Evolutionary conservation across 1,284 basidiomycete species (phyloP), one percentile per base, ranked within the genome.

Genomic region (Cryptococcus deneoformans): DNA sequence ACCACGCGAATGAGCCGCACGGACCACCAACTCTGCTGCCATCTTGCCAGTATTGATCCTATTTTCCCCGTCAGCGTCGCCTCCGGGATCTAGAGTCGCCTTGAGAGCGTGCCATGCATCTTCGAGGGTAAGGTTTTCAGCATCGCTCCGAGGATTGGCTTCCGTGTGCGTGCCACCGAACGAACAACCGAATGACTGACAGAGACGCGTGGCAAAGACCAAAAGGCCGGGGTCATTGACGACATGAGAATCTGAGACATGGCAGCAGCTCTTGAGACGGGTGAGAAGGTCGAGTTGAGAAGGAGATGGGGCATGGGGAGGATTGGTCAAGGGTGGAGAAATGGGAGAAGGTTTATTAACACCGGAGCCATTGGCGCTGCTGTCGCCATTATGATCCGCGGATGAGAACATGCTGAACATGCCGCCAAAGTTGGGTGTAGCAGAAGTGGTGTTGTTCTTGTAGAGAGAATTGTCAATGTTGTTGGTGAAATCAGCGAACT

Each of bases 41-140:
- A 77, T 74, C 52, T 75, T 67, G 16, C 76, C 77, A 7, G 76
- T 77, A 60, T 77, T 76, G 52, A 77, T 77, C 57, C 73, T 63
- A 52, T 77, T 76, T 61, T 77, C 74, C 1, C 73, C 71, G 54
- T 73, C 69, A 0, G 68, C 64, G 29, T 76, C 75, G 12, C 69
- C 72, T 5, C 64, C 66, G 1, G 75, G 74, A 58, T 78, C 76
- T 6, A 77, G 61, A 37, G 70, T 71, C 14, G 56, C 49, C 47
- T 71, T 71, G 44, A 78, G 61, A 7, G 70, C 68, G 24, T 65
- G 59, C 76, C 75, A 78, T n/a, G 68, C 67, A 53, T 75, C 72
- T 59, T 77, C 77, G 39, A 77, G 59, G 5, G 72, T 63, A 52
- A 78, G 59, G 56, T 72, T 63, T 16, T 76, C 72, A 46, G 66